Conservation (phyloP, 75 land plant genomes). For the Larix kaempferi region DNA sequence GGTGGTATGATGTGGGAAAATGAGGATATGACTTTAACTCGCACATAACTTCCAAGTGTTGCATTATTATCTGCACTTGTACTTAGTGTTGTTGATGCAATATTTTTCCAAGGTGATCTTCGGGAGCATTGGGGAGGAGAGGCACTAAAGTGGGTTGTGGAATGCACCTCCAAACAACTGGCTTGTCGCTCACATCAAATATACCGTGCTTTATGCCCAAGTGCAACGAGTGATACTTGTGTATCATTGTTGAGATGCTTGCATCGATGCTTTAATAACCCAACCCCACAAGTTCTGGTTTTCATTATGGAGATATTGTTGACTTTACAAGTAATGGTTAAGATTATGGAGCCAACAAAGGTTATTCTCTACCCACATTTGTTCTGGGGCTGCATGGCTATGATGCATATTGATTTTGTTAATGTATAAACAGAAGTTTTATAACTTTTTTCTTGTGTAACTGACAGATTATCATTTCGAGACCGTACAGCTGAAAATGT, state of each 20-base stretch:
- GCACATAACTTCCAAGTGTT: conserved; percentile 93
- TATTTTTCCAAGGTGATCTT: conserved; percentile 97
- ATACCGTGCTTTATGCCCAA: conserved; percentile 90
- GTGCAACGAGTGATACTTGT: conserved; percentile 96
- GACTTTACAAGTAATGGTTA: conserved; percentile 97
- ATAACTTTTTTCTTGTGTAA: conserved; percentile 94
- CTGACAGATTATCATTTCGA: conserved; percentile 85
- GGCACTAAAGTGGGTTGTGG: conserved; percentile 99
- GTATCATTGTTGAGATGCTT: conserved; percentile 93
- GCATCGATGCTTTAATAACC: conserved; percentile 92
- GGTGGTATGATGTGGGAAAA: conserved; percentile 99
- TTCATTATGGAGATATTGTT: conserved; percentile 95
- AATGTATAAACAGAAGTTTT: conserved; percentile 97
- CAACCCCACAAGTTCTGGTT: conserved; percentile 87
- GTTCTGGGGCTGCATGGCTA: conserved; percentile 99
- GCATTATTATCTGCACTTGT: conserved; percentile 92
- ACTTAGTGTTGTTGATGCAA: conserved; percentile 96
- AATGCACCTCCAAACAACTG: conserved; percentile 90
- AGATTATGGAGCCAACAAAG: conserved; percentile 96
- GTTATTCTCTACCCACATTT: conserved; percentile 95
- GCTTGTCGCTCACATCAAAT: conserved; percentile 99
- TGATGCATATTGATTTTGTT: conserved; percentile 99
- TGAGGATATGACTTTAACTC: conserved; percentile 80
- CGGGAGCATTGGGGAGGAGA: conserved; percentile 97
- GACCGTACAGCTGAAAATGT: conserved; percentile 96